Base-by-base conservation (phyloP, 176 grass and related monocot species). In the Cenchrus purpureus region DNA sequence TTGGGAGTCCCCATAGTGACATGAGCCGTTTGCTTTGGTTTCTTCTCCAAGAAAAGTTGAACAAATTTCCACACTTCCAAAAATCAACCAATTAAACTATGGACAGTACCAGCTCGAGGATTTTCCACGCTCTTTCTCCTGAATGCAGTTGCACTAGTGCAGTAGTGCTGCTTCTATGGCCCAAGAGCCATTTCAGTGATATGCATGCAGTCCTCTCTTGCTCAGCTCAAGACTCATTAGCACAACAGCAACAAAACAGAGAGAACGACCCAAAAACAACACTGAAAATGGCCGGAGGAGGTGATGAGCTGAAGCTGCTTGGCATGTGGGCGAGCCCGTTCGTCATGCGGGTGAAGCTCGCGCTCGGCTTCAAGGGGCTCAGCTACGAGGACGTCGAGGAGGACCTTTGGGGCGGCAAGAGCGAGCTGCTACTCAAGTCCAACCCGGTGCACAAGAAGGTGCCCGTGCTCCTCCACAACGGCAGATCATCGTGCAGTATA, bases 361-460 rank as follows among this genome's bases (percentile, higher is more conserved):
- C 87, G 7, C 87, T 95, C 11, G 79, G 73, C n/a, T 59, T 82
- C 78, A 70, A 92, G 79, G 77, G 86, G 9, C 52, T 92, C 11
- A 77, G 78, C 42, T 89, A 83, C 28, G 82, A 89, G 77, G 25
- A 77, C 64, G 20, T 89, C 14, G 71, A 88, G 71, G 82, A 78
- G 78, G 79, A 82, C 60, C 65, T 69, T 56, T 42, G 49, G 34
- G 43, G 78, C 57, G 85, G 60, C 81, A 94, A 92, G 81, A 92
- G 92, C 81, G 55, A 86, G n/a, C 77, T 87, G 1, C 83, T 94
- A 7, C 79, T 91, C 5, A 63, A 53, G 32, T 89, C 40, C 71
- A 94, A 94, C 87, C 92, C 92, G 1, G 72, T 94, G 32, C 55
- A 94, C 86, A 76, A 85, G 8, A 59, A 87, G 58, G 83, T 94